Evolutionary conservation across 1,139 yeast genomes (phyloP).

Genomic region (Taphrina populina): DNA sequence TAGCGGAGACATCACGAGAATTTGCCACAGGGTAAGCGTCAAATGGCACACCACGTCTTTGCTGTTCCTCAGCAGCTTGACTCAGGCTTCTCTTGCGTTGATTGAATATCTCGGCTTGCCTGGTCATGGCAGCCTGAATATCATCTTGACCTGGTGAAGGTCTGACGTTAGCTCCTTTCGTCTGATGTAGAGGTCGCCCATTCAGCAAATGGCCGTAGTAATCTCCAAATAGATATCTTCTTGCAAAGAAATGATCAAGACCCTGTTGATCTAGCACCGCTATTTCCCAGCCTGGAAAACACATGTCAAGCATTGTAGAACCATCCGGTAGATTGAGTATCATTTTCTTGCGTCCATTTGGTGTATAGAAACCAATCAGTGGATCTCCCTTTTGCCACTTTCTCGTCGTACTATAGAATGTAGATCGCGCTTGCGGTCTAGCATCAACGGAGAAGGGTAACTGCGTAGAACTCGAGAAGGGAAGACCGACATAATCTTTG

Average conservation of each 20-base stretch:
- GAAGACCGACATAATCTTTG: conserved; percentile 29
- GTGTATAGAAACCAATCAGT: conserved; percentile 16
- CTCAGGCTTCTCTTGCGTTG: not conserved
- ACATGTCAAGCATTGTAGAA: conserved; percentile 17
- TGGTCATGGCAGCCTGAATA: not conserved
- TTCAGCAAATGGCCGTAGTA: conserved; percentile 26
- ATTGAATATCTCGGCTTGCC: conserved; percentile 9
- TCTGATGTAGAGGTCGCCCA: conserved; percentile 5
- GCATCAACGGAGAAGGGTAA: conserved; percentile 19
- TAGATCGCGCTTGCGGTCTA: not conserved
- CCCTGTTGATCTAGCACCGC: conserved; percentile 16
- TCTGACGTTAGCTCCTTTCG: not conserved
- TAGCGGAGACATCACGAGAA: no score
- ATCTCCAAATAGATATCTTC: conserved; percentile 23
- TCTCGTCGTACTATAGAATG: conserved; percentile 11
- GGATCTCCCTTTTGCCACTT: conserved; percentile 31
- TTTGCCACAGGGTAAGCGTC: conserved; percentile 16
- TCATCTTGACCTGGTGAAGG: not conserved
- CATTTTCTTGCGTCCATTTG: conserved; percentile 4
- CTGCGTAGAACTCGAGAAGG: conserved; percentile 12
- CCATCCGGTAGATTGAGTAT: conserved; percentile 29
- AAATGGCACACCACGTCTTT: conserved; percentile 30
- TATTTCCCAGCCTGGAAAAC: conserved; percentile 32
- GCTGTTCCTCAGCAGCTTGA: conserved; percentile 30
- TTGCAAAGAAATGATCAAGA: conserved; percentile 13